Evolutionary conservation across 495 filamentous ascomycete species (phyloP), one percentile per base, ranked within the genome.

Genomic region (Entonaema liquescens): DNA sequence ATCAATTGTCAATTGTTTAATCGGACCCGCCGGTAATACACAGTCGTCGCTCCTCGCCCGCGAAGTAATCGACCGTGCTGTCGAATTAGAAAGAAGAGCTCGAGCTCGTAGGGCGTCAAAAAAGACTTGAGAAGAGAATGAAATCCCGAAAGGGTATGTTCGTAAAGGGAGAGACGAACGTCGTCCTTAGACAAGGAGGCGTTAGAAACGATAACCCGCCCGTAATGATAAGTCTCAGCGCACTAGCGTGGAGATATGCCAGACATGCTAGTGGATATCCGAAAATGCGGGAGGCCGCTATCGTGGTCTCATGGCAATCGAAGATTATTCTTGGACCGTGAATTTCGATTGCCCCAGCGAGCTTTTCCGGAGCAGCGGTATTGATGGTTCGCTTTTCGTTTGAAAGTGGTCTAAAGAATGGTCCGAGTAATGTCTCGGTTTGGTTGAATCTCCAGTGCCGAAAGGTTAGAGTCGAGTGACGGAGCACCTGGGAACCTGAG

Each of bases 41-140:
- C 76, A 82, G 80, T 82, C 82, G 81, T 81, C 81, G 79, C 76
- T 74, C 77, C 81, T 84, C 84, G 84, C 85, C 85, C 72, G 85
- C 85, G 85, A 84, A 82, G 81, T 77, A 74, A 62, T 80, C 83
- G 84, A 85, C 83, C 79, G 77, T 79, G 80, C 76, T 72, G 33
- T 68, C 68, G 68, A 73, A 68, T 38, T 15, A 47, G n/a, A 36
- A 63, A 50, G 19, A 33, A 64, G 67, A 58, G 62, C 70, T 70
- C 19, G 42, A 49, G 38, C 59, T 55, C 52, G 58, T 52, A 69
- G 31, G 28, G 63, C 42, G 33, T 33, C 11, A 40, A 62, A 40
- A 57, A 69, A 49, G 49, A 35, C 2, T 68, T 65, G 49, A 40
- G 35, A 60, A 73, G 52, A 70, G 47, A 62, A 73, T 40, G 5